phyloP scores from a whole-genome alignment of 306 rosid genomes.

The Vachellia collinsii region DNA sequence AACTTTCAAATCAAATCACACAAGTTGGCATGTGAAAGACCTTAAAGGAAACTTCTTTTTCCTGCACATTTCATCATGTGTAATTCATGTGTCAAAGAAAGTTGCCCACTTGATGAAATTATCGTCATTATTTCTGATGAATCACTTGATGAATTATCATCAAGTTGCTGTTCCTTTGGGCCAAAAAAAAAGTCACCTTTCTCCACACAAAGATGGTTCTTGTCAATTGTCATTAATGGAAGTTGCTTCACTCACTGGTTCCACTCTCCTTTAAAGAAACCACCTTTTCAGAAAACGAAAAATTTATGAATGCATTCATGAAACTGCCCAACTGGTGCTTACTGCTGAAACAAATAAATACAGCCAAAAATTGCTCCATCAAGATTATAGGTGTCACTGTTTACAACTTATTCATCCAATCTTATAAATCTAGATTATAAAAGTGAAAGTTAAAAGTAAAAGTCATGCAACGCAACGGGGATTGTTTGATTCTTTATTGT shows the following conservation, averaged over 20 bases:
- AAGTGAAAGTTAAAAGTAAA: no score
- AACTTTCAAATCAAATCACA: neutral
- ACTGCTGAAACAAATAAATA: neutral
- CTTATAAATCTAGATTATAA: no score
- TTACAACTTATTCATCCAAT: no score
- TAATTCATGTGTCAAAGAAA: neutral
- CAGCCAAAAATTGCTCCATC: no score
- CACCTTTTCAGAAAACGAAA: neutral
- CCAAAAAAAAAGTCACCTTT: neutral
- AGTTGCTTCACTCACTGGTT: neutral
- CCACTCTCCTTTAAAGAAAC: neutral
- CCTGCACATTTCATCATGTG: slow-evolving; percentile 4
- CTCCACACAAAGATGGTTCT: neutral
- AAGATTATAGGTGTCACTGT: no score
- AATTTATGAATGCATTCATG: neutral
- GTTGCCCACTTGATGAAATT: neutral
- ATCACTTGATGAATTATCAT: neutral
- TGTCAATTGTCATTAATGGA: neutral
- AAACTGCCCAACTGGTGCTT: neutral
- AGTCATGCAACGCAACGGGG: no score
- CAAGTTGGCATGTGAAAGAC: neutral
- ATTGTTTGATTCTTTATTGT: no score
- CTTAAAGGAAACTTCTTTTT: neutral
- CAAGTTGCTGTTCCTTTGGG: neutral
- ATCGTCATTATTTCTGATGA: neutral